A percentile compares a stretch with the other conserved stretches of the same genome.
Evolutionary conservation across 208 protist species (phyloP).

Genomic region (Sergeia podlipaevii): DNA sequence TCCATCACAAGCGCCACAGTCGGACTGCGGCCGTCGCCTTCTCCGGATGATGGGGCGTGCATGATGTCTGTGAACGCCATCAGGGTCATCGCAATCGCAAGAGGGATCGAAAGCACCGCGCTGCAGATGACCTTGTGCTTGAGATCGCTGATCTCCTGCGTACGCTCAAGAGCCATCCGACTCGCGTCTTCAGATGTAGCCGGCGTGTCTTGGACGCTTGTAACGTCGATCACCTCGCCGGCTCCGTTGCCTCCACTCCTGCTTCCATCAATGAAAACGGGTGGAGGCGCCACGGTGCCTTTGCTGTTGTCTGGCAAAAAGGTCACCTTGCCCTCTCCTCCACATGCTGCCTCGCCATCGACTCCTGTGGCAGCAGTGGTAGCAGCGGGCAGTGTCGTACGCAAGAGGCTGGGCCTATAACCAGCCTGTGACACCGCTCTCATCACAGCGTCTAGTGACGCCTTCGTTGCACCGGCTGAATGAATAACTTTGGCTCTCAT

Average conservation of each 20-base stretch:
- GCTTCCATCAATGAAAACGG: constrained; percentile 20
- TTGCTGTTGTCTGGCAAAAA: too few relatives aligned
- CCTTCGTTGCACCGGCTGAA: constrained; percentile 20
- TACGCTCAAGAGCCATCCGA: constrained; percentile 47
- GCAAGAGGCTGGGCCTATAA: too few relatives aligned
- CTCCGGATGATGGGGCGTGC: not conserved
- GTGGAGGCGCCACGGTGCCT: not conserved
- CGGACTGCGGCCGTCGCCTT: constrained; percentile 11
- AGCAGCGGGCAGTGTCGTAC: too few relatives aligned
- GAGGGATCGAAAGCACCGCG: constrained; percentile 54
- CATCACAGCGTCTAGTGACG: constrained; percentile 18
- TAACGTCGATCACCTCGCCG: constrained; percentile 9
- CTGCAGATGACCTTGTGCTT: constrained; percentile 34
- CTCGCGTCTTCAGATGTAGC: not conserved
- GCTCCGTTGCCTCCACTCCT: constrained; percentile 10
- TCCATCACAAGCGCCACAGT: constrained; percentile 26
- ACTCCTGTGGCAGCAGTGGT: too few relatives aligned
- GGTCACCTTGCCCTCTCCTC: too few relatives aligned
- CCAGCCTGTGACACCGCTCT: constrained; percentile 16
- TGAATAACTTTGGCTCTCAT: constrained; percentile 39
- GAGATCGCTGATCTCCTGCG: constrained; percentile 55
- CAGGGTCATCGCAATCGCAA: constrained; percentile 61
- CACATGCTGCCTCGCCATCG: too few relatives aligned
- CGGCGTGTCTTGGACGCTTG: not conserved
- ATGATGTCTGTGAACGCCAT: constrained; percentile 44